phyloP scores from a whole-genome alignment of 805 yeast genomes.

The Hermanozyma aechmeae region DNA sequence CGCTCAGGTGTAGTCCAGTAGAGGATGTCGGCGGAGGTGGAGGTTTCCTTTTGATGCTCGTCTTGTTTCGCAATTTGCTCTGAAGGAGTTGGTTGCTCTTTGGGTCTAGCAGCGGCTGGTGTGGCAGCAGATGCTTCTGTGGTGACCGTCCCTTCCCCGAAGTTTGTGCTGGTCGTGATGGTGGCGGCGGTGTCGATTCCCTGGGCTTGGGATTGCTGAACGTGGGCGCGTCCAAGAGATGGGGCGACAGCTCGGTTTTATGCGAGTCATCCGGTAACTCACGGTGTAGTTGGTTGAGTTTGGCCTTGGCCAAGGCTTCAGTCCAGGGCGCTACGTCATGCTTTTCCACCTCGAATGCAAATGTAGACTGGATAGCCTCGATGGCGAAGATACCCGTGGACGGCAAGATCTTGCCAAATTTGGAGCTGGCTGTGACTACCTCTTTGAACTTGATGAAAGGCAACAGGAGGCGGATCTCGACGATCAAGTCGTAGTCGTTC shows the following conservation, averaged over 20 bases:
- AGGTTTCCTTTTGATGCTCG: slow-evolving; percentile 2
- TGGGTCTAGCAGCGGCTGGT: no score
- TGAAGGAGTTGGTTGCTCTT: slow-evolving; percentile 1
- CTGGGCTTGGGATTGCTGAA: slow-evolving; percentile 4
- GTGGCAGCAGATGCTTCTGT: no score
- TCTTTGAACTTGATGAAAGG: slow-evolving; percentile 52
- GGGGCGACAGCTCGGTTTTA: slow-evolving; percentile 9
- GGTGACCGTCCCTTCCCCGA: no score
- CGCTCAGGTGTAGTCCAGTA: slow-evolving; percentile 15
- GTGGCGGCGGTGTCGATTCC: background rate
- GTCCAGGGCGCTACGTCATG: slow-evolving; percentile 31
- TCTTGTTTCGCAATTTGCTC: slow-evolving; percentile 1
- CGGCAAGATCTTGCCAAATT: slow-evolving; percentile 22
- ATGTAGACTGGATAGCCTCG: slow-evolving; percentile 43
- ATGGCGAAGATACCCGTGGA: slow-evolving; percentile 46
- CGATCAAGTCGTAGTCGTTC: slow-evolving; percentile 33
- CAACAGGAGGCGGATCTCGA: slow-evolving; percentile 47
- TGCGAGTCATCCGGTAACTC: slow-evolving; percentile 4
- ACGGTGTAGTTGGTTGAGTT: slow-evolving; percentile 14
- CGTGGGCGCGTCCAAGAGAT: slow-evolving; percentile 15
- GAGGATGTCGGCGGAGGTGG: slow-evolving; percentile 2
- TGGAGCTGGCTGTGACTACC: slow-evolving; percentile 29
- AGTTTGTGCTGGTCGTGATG: no score
- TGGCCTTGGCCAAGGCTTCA: slow-evolving; percentile 11
- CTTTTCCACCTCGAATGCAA: slow-evolving; percentile 48